phyloP scores from a whole-genome alignment of 768 basidiomycete genomes.

The Chalciporus piperatus region DNA sequence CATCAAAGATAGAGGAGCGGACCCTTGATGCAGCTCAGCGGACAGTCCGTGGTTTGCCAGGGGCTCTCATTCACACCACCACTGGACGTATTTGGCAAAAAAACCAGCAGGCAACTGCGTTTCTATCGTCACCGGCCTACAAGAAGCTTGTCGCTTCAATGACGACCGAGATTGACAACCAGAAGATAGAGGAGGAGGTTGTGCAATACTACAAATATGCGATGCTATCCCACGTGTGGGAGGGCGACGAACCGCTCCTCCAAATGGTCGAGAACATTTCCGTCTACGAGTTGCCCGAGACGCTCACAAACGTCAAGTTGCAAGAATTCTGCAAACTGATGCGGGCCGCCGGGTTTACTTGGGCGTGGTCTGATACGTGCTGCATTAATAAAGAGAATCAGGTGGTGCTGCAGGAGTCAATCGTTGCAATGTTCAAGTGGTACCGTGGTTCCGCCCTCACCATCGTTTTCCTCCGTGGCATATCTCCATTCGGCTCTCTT shows the following conservation, averaged over 20 bases:
- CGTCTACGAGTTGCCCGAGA: slow-evolving; percentile 12
- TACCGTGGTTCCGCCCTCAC: background rate
- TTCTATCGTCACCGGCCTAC: slow-evolving; percentile 2
- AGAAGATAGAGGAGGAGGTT: slow-evolving; percentile 5
- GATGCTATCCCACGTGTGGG: slow-evolving; percentile 15
- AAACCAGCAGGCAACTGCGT: background rate
- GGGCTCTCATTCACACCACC: slow-evolving; percentile 8
- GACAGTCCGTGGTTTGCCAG: background rate
- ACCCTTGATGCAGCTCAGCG: slow-evolving; percentile 2
- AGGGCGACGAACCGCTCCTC: slow-evolving; percentile 7
- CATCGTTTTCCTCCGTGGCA: background rate
- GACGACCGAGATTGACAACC: slow-evolving; percentile 2
- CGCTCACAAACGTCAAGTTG: background rate
- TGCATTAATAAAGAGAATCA: slow-evolving; percentile 1
- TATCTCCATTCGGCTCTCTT: background rate
- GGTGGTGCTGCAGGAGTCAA: background rate
- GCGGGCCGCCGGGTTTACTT: background rate
- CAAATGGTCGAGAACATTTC: background rate
- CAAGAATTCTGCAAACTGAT: background rate
- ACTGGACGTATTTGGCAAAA: slow-evolving; percentile 7
- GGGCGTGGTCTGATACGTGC: slow-evolving; percentile 12
- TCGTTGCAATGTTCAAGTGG: slow-evolving; percentile 1
- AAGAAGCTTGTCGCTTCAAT: slow-evolving; percentile 9
- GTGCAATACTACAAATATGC: slow-evolving; percentile 9
- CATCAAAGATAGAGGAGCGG: background rate